Evolutionary conservation across 2,329 filamentous ascomycete genomes (phyloP).

Genomic region (Didymellaceae sp.): DNA sequence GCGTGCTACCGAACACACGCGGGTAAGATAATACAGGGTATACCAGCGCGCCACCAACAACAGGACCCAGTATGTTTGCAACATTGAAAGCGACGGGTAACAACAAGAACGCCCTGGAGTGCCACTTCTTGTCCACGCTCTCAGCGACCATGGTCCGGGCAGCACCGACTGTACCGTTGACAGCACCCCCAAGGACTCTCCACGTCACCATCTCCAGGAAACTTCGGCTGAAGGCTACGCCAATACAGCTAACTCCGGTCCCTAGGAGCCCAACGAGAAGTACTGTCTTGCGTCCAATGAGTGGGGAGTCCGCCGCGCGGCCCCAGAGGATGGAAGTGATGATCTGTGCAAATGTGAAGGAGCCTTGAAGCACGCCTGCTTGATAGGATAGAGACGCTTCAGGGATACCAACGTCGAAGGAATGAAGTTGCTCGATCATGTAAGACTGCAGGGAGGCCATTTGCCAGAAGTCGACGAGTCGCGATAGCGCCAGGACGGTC

Average conservation of each 20-base stretch:
- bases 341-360: slow-evolving; percentile 53
- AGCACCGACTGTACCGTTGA: slow-evolving; percentile 11
- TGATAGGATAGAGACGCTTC: slow-evolving; percentile 56
- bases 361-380: slow-evolving; percentile 50
- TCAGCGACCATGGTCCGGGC: slow-evolving; percentile 12
- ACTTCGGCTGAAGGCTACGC: slow-evolving; percentile 6
- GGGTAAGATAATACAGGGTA: slow-evolving; percentile 1
- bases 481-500: slow-evolving; percentile 46
- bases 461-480: slow-evolving; percentile 55
- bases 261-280: slow-evolving; percentile 10
- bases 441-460: slow-evolving; percentile 54
- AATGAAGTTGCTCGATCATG: slow-evolving; percentile 53
- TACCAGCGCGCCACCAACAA: slow-evolving; percentile 8
- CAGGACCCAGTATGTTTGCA: slow-evolving; percentile 9
- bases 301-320: slow-evolving; percentile 50
- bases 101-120: slow-evolving; percentile 11
- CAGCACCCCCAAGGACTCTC: slow-evolving; percentile 8
- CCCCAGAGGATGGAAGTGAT: slow-evolving; percentile 53
- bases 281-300: slow-evolving; percentile 41
- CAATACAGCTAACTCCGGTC: slow-evolving; percentile 7
- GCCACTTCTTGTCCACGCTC: slow-evolving; percentile 10
- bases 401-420: slow-evolving; percentile 52
- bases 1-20: neutral
- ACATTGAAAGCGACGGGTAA: slow-evolving; percentile 12
- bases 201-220: slow-evolving; percentile 11